Evolutionary conservation across 257 asterid species (phyloP).

Genomic region (Solanum microdontum): DNA sequence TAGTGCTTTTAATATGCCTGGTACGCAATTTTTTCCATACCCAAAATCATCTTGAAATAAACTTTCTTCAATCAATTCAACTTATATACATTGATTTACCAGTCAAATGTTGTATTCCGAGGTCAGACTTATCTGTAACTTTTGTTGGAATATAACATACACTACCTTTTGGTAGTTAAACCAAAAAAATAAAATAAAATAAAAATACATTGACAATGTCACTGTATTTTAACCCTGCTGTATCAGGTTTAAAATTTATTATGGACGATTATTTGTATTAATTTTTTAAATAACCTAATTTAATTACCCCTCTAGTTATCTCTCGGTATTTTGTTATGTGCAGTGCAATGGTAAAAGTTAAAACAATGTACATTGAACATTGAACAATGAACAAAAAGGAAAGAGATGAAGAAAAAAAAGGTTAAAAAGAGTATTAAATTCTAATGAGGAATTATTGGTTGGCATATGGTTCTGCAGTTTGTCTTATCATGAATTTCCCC

Average conservation of each 20-base stretch:
- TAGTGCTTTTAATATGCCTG: slow-evolving; percentile 13
- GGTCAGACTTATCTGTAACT: not conserved
- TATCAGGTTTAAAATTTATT: not conserved
- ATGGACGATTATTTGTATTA: not conserved
- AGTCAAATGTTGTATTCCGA: not conserved
- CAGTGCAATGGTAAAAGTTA: not conserved
- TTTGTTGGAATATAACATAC: not conserved
- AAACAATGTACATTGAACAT: not conserved
- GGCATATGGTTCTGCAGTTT: slow-evolving; percentile 1
- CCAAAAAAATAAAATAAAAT: not conserved
- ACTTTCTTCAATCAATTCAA: not conserved
- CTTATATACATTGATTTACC: not conserved
- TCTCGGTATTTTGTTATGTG: not conserved
- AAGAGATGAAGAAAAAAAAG: not conserved
- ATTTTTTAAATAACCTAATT: not conserved
- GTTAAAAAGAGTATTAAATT: not conserved
- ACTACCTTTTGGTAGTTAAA: not conserved
- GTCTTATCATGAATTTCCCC: slow-evolving; percentile 14
- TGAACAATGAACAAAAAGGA: not conserved
- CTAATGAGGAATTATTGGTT: slow-evolving; percentile 36
- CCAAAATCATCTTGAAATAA: slow-evolving; percentile 28
- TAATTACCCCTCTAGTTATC: not conserved
- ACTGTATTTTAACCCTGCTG: not conserved
- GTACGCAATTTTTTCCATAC: slow-evolving; percentile 33
- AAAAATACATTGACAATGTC: not conserved